These are phyloP conservation scores for Emergomyces orientalis DNA, from an alignment of 2,329 filamentous ascomycete genomes.

Conservation along the genomic window DNA sequence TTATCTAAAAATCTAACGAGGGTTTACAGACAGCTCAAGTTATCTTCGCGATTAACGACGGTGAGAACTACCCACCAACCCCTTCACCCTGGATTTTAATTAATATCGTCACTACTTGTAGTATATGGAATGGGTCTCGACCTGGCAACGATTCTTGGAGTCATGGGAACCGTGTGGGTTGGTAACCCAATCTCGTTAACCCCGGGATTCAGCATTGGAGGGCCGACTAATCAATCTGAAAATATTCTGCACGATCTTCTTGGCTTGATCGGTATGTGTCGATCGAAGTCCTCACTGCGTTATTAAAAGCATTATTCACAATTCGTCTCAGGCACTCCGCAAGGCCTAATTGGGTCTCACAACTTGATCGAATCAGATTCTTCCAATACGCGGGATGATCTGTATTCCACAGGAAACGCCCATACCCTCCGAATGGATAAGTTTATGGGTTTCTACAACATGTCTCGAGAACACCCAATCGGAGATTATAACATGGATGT, in stretches of 20 bases:
- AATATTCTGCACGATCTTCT: conserved; percentile 38
- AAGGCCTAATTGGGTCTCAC: conserved; percentile 44
- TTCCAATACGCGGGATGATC: conserved; percentile 44
- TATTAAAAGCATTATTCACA: background rate
- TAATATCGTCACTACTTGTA: conserved; percentile 13
- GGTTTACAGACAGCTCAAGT: conserved; percentile 24
- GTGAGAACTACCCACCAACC: conserved; percentile 13
- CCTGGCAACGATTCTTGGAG: conserved; percentile 34
- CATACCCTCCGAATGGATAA: conserved; percentile 45
- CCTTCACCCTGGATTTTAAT: background rate
- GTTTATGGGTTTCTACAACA: conserved; percentile 42
- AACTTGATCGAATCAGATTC: conserved; percentile 49
- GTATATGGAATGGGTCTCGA: conserved; percentile 44
- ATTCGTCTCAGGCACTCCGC: conserved; percentile 30
- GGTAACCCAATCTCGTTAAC: conserved; percentile 44
- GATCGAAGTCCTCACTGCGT: too few species aligned
- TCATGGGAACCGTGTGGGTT: conserved; percentile 41
- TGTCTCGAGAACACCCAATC: conserved; percentile 18
- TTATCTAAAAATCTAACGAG: background rate
- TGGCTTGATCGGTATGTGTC: conserved; percentile 34
- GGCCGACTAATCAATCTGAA: conserved; percentile 30
- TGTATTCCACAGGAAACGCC: conserved; percentile 45
- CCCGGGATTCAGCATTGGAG: conserved; percentile 46
- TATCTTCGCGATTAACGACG: conserved; percentile 28
- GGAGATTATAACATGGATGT: conserved; percentile 37